Percentiles rank a stretch among this genome's conserved stretches.
Conservation (phyloP, 441 rosid species). For the Jatropha podagrica region DNA sequence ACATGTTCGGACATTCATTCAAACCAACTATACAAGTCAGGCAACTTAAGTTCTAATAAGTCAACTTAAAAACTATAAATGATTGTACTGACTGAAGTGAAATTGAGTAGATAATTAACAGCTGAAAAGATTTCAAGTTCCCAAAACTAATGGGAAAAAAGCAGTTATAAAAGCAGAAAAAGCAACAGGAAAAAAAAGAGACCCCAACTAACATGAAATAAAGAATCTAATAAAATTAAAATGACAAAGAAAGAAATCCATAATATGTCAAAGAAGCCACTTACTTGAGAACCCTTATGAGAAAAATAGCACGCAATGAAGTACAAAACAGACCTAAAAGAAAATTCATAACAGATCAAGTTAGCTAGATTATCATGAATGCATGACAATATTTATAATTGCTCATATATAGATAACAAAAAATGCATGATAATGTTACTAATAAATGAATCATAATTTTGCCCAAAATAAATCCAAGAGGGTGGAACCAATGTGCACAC, state of each 20-base stretch:
- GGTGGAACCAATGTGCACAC: not conserved
- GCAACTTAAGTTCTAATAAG: not conserved
- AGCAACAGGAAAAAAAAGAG: not conserved
- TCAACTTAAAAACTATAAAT: too few relatives aligned
- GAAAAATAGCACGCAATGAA: constrained; percentile 83
- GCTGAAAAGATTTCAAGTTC: constrained; percentile 2
- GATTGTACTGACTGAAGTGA: not conserved
- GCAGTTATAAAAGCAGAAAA: not conserved
- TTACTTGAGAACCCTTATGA: constrained; percentile 84
- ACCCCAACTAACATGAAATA: not conserved
- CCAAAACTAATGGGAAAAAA: not conserved
- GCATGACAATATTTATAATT: constrained; percentile 1
- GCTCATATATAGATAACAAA: not conserved
- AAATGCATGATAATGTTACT: too few relatives aligned
- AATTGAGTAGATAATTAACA: not conserved
- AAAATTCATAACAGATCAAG: constrained; percentile 33
- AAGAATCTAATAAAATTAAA: not conserved
- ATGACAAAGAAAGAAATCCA: constrained; percentile 10
- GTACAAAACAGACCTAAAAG: constrained; percentile 77
- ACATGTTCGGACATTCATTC: constrained; percentile 2
- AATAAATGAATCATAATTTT: not conserved
- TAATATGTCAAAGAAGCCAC: constrained; percentile 29
- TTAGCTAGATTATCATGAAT: not conserved
- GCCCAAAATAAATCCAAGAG: not conserved
- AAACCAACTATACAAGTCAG: not conserved